Percentiles rank a stretch among this genome's conserved stretches.
Evolutionary conservation across 345 rosid species (phyloP).

Genomic region (Streptanthus diversifolius): DNA sequence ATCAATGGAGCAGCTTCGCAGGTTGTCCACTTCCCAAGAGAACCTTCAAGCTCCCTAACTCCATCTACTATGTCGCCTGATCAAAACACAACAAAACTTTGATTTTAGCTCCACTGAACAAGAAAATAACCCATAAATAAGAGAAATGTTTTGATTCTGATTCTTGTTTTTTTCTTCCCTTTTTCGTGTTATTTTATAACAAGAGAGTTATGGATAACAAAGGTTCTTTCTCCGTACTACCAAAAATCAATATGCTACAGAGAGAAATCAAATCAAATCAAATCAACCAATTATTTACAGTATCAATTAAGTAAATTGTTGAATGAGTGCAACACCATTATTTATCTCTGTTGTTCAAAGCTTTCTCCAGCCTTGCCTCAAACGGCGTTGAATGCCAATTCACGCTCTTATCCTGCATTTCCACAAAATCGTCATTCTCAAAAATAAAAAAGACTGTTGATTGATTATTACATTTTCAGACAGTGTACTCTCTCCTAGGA

Average conservation of each 20-base stretch:
- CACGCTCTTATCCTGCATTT: constrained; percentile 82
- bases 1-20: constrained; percentile 73
- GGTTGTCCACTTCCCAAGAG: constrained; percentile 66
- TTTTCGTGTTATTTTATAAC: neutral
- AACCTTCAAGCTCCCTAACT: constrained; percentile 89
- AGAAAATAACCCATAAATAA: neutral
- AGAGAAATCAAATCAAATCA: neutral
- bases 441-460: neutral
- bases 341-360: constrained; percentile 48
- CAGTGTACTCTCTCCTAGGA: neutral
- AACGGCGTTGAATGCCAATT: constrained; percentile 93
- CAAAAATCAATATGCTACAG: neutral
- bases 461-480: neutral
- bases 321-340: constrained; percentile 13
- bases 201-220: neutral
- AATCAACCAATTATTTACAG: neutral
- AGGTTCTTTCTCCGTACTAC: neutral
- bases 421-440: constrained; percentile 48
- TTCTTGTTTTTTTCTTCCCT: neutral
- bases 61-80: constrained; percentile 59
- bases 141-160: constrained; percentile 2
- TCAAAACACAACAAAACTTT: constrained; percentile 6
- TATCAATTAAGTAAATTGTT: constrained; percentile 1
- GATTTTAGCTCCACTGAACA: constrained; percentile 1
- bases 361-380: constrained; percentile 90